Evolutionary conservation across 495 filamentous ascomycete species (phyloP).

Genomic region (Pyrenopolyporus hunteri): DNA sequence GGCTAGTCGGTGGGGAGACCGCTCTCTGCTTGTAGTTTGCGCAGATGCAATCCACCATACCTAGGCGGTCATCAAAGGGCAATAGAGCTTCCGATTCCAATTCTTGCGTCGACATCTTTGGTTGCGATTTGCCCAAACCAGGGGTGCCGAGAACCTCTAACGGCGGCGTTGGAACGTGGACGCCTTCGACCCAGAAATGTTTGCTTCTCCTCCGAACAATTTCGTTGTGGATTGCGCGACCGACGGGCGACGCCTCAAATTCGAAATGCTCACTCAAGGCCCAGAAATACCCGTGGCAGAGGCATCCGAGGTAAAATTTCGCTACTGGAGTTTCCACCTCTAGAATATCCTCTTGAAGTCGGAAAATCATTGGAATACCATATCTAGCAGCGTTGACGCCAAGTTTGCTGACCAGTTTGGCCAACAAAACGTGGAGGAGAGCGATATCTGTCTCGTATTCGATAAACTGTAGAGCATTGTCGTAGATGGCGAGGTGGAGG

Average conservation of each 20-base stretch:
- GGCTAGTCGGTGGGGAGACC: slow-evolving; percentile 68
- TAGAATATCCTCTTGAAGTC: slow-evolving; percentile 82
- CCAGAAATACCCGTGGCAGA: slow-evolving; percentile 89
- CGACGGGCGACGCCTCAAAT: slow-evolving; percentile 69
- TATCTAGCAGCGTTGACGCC: slow-evolving; percentile 83
- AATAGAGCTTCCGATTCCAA: slow-evolving; percentile 64
- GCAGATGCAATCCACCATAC: slow-evolving; percentile 74
- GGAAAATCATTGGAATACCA: slow-evolving; percentile 85
- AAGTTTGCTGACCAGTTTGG: slow-evolving; percentile 72
- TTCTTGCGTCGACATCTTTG: slow-evolving; percentile 54
- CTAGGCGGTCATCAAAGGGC: slow-evolving; percentile 69
- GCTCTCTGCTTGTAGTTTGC: slow-evolving; percentile 65
- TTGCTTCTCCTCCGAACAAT: slow-evolving; percentile 72
- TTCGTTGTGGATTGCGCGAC: slow-evolving; percentile 73
- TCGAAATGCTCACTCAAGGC: slow-evolving; percentile 76
- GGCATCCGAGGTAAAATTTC: slow-evolving; percentile 78
- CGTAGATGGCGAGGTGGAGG: slow-evolving; percentile 86
- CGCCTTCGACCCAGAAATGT: slow-evolving; percentile 75
- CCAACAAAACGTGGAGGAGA: slow-evolving; percentile 75
- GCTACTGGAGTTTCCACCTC: slow-evolving; percentile 63
- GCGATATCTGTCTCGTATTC: slow-evolving; percentile 73
- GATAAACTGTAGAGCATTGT: slow-evolving; percentile 75
- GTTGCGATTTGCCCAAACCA: slow-evolving; percentile 52
- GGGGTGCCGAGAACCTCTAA: slow-evolving; percentile 53
- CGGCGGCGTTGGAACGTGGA: slow-evolving; percentile 72